These are phyloP conservation scores for Macrophomina phaseolina DNA, from an alignment of 2,329 filamentous ascomycete species.

Conservation along the genomic window DNA sequence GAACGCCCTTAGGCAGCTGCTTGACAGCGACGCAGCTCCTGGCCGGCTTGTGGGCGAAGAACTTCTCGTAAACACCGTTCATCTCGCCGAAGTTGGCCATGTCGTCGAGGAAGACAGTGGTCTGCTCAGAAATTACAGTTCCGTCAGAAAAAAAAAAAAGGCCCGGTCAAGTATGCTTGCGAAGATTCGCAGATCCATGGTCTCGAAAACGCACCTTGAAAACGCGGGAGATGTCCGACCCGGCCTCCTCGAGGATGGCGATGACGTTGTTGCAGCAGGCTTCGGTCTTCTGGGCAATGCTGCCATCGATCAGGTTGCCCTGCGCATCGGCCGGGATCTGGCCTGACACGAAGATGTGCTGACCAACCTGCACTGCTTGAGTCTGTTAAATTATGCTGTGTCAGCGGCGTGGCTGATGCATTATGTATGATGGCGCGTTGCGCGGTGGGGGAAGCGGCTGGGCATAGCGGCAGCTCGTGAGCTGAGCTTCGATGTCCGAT, in stretches of 20 bases:
- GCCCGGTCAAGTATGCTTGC: background rate
- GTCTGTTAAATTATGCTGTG: conserved; percentile 37
- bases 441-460: background rate
- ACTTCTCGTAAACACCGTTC: conserved; percentile 85
- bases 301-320: conserved; percentile 66
- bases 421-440: background rate
- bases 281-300: conserved; percentile 71
- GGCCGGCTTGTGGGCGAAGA: conserved; percentile 82
- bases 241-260: conserved; percentile 81
- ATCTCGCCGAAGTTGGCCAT: conserved; percentile 89
- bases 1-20: conserved; percentile 82
- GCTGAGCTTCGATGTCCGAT: conserved; percentile 4
- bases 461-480: background rate
- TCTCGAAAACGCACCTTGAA: conserved; percentile 69
- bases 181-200: background rate
- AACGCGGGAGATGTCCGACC: conserved; percentile 76
- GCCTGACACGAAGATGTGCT: conserved; percentile 73
- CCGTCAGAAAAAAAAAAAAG: no score
- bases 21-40: conserved; percentile 90
- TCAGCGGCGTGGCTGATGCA: conserved; percentile 17
- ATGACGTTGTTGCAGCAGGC: conserved; percentile 79
- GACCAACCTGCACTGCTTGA: conserved; percentile 70
- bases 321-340: conserved; percentile 74
- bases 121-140: conserved; percentile 34
- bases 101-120: conserved; percentile 81